Evolutionary conservation across 1,284 basidiomycete genomes (phyloP), one percentile per base, ranked within the genome.

Genomic region (Erythrobasidium hasegawianum): DNA sequence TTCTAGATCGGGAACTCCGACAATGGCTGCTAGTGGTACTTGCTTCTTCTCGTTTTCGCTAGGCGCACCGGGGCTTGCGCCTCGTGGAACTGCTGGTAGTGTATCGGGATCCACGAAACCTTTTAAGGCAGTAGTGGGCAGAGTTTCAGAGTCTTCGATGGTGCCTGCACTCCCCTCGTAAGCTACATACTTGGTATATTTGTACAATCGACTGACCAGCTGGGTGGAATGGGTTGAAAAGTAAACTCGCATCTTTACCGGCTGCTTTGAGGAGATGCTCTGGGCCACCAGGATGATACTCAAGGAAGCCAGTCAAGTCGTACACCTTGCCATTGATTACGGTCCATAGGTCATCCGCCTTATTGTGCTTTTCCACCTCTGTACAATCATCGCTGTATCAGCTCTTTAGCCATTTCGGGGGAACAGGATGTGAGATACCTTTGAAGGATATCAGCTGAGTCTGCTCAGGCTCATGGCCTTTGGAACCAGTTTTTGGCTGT

Each of bases 21-120:
- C 89, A 74, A 91, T 89, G 14, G 89, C 80, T 1, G 83, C 79
- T 0, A 91, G 90, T 57, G 84, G 81, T 54, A 81, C 79, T 16
- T 79, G 77, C 24, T 85, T 71, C 2, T 83, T 82, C 13, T 49
- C 59, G 20, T 65, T 27, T 3, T 70, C 52, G n/a, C 60, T 78
- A 70, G 81, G 80, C 13, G 85, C 82, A 0, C 78, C 81, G 72
- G 83, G 84, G 76, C 87, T 85, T 62, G 81, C 82, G 20, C 84
- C 81, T 0, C 84, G 84, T 10, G 86, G 76, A 53, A 79, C 78
- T 38, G 47, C 43, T 14, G 62, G 62, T 13, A 24, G 26, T 0
- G 70, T 73, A 60, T 53, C 26, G 9, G 50, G 50, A 29, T 82
- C 78, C 5, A 86, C 81, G 0, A 87, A 86, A 26, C 79, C 78